phyloP scores from a whole-genome alignment of 805 yeast genomes.

The Barnettozyma wickerhamii region DNA sequence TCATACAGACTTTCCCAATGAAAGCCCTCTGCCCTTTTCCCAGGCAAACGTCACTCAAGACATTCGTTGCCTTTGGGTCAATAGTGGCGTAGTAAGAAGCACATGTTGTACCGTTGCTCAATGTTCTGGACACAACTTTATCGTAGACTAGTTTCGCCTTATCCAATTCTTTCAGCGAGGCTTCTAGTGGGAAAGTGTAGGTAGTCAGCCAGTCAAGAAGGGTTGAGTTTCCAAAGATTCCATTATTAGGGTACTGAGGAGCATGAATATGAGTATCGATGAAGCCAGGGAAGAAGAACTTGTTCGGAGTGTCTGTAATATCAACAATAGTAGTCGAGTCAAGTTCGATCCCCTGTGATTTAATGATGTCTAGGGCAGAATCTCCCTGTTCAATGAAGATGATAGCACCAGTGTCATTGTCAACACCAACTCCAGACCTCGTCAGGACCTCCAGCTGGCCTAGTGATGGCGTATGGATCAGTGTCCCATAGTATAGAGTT shows the following conservation, averaged over 20 bases:
- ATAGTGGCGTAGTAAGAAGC: slow-evolving; percentile 91
- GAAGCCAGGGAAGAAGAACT: slow-evolving; percentile 79
- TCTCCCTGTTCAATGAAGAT: slow-evolving; percentile 22
- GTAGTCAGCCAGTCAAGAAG: slow-evolving; percentile 83
- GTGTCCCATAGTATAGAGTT: slow-evolving; percentile 61
- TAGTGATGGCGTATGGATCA: slow-evolving; percentile 65
- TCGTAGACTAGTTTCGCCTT: slow-evolving; percentile 61
- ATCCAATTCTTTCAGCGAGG: slow-evolving; percentile 49
- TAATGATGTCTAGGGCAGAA: slow-evolving; percentile 7
- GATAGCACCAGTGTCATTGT: slow-evolving; percentile 39
- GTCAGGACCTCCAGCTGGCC: slow-evolving; percentile 53
- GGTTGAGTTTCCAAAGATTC: slow-evolving; percentile 81
- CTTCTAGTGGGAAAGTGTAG: slow-evolving; percentile 88
- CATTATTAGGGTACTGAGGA: slow-evolving; percentile 76
- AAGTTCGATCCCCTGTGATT: slow-evolving; percentile 13
- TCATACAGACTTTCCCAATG: slow-evolving; percentile 94
- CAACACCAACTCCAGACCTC: slow-evolving; percentile 59
- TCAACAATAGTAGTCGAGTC: slow-evolving; percentile 32
- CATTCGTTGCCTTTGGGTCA: slow-evolving; percentile 68
- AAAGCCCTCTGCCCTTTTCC: slow-evolving; percentile 78
- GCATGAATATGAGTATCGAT: slow-evolving; percentile 84
- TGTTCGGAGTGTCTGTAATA: slow-evolving; percentile 31
- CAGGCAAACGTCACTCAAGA: slow-evolving; percentile 69
- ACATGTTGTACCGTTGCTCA: slow-evolving; percentile 82
- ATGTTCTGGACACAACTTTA: slow-evolving; percentile 63